These are phyloP conservation scores for Trifolium subterraneum DNA, from an alignment of 306 rosid species.

Conservation along the genomic window DNA sequence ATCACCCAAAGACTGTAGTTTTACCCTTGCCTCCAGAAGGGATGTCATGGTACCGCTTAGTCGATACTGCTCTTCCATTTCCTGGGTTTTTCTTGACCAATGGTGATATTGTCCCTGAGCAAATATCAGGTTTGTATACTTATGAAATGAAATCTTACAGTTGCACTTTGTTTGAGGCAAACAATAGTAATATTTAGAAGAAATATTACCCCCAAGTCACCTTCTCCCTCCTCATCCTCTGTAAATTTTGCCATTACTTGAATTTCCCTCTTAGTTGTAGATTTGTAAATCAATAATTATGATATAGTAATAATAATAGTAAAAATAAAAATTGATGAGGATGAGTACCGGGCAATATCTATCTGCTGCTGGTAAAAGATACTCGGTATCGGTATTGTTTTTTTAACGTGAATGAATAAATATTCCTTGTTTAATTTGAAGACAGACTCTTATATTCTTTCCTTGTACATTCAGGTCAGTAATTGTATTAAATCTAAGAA, in stretches of 20 bases:
- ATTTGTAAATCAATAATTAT: slow-evolving; percentile 23
- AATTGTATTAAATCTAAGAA: slow-evolving; percentile 7
- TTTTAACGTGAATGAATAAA: neutral
- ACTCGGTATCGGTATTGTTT: neutral
- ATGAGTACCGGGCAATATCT: slow-evolving; percentile 7
- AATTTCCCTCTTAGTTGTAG: slow-evolving; percentile 19
- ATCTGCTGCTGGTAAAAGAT: slow-evolving; percentile 8
- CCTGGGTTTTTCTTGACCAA: slow-evolving; percentile 71
- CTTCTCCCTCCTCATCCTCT: slow-evolving; percentile 6
- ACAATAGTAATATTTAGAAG: slow-evolving; percentile 32
- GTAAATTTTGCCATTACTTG: slow-evolving; percentile 28
- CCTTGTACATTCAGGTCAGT: neutral
- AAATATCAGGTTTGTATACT: slow-evolving; percentile 42
- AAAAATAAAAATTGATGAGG: slow-evolving; percentile 28
- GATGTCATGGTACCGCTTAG: slow-evolving; percentile 66
- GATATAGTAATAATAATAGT: slow-evolving; percentile 5
- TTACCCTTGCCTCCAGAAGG: slow-evolving; percentile 66
- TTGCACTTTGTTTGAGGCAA: slow-evolving; percentile 79
- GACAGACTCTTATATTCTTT: neutral
- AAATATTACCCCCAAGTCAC: neutral
- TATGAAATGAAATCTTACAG: slow-evolving; percentile 71
- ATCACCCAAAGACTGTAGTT: slow-evolving; percentile 56
- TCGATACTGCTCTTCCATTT: slow-evolving; percentile 85
- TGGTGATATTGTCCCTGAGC: slow-evolving; percentile 57
- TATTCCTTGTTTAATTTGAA: neutral